These are phyloP conservation scores for Mucor saturninus DNA, from an alignment of 371 early-diverging fungal species.

Conservation along the genomic window DNA sequence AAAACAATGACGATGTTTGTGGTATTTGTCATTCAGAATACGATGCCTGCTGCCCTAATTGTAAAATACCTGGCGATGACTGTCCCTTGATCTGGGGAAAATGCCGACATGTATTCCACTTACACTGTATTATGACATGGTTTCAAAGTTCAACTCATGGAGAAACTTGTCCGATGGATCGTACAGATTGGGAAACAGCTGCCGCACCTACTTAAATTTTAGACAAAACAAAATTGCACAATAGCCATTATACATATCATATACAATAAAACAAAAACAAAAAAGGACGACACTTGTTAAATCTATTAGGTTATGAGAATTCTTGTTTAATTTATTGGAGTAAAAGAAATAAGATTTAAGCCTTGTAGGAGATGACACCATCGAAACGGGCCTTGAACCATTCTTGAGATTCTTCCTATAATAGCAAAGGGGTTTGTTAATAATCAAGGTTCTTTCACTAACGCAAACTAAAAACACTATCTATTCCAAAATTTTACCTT, in stretches of 20 bases:
- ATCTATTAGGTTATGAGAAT: no score
- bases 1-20: conserved; percentile 70
- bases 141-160: conserved; percentile 66
- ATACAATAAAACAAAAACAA: no score
- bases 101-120: conserved; percentile 88
- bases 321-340: conserved; percentile 2
- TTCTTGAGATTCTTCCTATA: conserved; percentile 74
- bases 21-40: conserved; percentile 84
- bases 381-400: conserved; percentile 93
- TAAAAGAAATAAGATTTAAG: conserved; percentile 16
- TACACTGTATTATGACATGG: conserved; percentile 91
- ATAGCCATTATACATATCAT: no score
- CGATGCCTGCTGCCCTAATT: conserved; percentile 83
- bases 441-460: not conserved
- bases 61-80: conserved; percentile 87
- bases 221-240: no score
- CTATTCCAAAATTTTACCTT: conserved; percentile 47
- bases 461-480: not conserved
- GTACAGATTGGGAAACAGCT: conserved; percentile 72
- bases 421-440: conserved; percentile 27
- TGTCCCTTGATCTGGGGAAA: conserved; percentile 88
- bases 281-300: no score
- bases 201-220: conserved; percentile 11
- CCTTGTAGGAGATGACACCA: conserved; percentile 85
- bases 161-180: conserved; percentile 86